Evolutionary conservation across 257 asterid species (phyloP).

Genomic region (Datura wrightii): DNA sequence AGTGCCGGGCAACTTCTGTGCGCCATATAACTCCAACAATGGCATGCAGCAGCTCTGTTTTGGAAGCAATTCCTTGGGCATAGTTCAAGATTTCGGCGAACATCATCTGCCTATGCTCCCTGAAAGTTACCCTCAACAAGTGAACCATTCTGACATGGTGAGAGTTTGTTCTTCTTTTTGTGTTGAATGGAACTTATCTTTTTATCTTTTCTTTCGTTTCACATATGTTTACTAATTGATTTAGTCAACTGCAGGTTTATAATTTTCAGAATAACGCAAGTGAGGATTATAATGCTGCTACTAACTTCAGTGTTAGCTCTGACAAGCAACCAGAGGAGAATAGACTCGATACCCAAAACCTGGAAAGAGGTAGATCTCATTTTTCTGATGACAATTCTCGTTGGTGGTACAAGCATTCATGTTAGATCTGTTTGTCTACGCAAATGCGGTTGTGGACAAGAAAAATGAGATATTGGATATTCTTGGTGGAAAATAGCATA

Average conservation of each 20-base stretch:
- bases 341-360: conserved; percentile 30
- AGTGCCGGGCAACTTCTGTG: conserved; percentile 33
- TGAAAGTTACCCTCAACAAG: conserved; percentile 30
- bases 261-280: conserved; percentile 26
- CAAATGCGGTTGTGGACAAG: conserved; percentile 43
- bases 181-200: background rate
- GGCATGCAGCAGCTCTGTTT: conserved; percentile 32
- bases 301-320: conserved; percentile 30
- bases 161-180: conserved; percentile 27
- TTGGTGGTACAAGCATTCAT: conserved; percentile 45
- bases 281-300: conserved; percentile 37
- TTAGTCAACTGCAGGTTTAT: conserved; percentile 43
- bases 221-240: background rate
- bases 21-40: conserved; percentile 32
- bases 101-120: conserved; percentile 41
- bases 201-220: background rate
- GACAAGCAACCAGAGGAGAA: conserved; percentile 35
- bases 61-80: conserved; percentile 35
- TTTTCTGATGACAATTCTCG: conserved; percentile 55
- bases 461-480: conserved; percentile 46
- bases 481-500: conserved; percentile 40
- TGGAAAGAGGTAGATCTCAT: conserved; percentile 46
- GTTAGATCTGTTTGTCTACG: conserved; percentile 45
- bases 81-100: conserved; percentile 32
- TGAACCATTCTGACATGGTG: conserved; percentile 46